Base-by-base conservation (phyloP, 2,329 filamentous ascomycete genomes). In the Aspergillus ochraceoroseus region DNA sequence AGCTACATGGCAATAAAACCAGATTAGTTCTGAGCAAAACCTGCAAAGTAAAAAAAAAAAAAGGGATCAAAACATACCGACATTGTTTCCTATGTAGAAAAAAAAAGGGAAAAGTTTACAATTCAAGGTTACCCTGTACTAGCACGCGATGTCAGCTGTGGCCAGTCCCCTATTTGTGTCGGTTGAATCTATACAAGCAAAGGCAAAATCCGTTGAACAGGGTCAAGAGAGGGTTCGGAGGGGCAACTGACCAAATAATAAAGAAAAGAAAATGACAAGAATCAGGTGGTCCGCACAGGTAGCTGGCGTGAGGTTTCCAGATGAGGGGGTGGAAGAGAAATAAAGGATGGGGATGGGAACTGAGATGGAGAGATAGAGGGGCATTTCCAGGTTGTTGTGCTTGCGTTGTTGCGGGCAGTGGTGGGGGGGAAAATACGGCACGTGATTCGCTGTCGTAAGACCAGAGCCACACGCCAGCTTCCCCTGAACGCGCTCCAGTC, bases 321-420 rank as follows among this genome's bases (percentile, higher is more conserved):
- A 32, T 41, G 41, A 48, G 44, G 41, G 44, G 43, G 30, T 31
- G 41, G 38, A 38, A 45, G 40, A 46, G 31, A 42, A 44, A 42
- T 41, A 31, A 31, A 35, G 47, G 38, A 38, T 44, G 39, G 42
- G 38, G 37, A 36, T 35, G 25, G 22, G 33, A 41, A 46, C 30
- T 31, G 43, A 44, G 46, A 46, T 52, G 51, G 48, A 60, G 48
- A 60, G 55, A 61, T 56, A 58, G 60, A 62, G 59, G 58, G 58
- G 60, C 58, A 60, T 51, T 51, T 45, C 38, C 38, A 41, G 52
- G 56, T 56, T 58, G 55, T 60, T 61, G 53, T 49, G 50, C 50
- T 55, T 54, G 46, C 47, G 47, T 36, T 49, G 45, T 43, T 41
- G 40, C 42, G 43, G 53, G 54, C 54, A 49, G 28, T 28, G 32